Base-by-base conservation (phyloP, 176 grass and related monocot species). In the Ananas comosus region DNA sequence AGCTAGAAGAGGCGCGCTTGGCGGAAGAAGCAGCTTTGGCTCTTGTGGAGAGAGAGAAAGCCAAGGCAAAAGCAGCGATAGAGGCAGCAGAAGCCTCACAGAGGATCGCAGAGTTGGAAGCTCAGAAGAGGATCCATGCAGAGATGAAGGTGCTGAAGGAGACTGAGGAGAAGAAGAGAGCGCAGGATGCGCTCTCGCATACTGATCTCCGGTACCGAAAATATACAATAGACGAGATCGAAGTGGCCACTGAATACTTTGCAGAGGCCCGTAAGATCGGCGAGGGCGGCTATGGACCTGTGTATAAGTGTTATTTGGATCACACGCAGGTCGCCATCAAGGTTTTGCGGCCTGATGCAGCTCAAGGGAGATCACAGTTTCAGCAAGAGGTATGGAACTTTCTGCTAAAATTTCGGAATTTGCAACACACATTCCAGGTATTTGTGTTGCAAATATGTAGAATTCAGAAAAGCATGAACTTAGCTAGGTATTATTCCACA, bases 251-350 rank as follows among this genome's bases (percentile, higher is more conserved):
- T 0, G 88, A 90, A 2, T 76, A 83, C 51, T 97, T 97, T 64
- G 64, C 83, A 11, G 79, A 89, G 0, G 61, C 64, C 2, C 83
- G 69, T 70, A 97, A 97, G 78, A 80, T 97, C 10, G 93, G 93
- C 8, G 93, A 97, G 83, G 93, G 93, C 57, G 89, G 93, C 17
- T 97, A 97, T 66, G 93, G 93, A 11, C 93, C 93, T 0, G 93
- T 97, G 4, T 97, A 77, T 79, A 90, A 88, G 74, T 88, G 86
- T 18, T 75, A 80, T 70, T 85, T 97, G 1, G 93, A 92, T 75
- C 93, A 97, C 80, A 97, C 93, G 0, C 70, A 69, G 0, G 93
- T 97, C 0, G 93, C 93, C 70, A 91, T 97, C 71, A 97, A 97
- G 80, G 88, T 90, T 59, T 85, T 97, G 29, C 89, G 89, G 0